These are phyloP conservation scores for Nitzschia inconspicua DNA, from an alignment of 108 stramenopile species.

Conservation along the genomic window DNA sequence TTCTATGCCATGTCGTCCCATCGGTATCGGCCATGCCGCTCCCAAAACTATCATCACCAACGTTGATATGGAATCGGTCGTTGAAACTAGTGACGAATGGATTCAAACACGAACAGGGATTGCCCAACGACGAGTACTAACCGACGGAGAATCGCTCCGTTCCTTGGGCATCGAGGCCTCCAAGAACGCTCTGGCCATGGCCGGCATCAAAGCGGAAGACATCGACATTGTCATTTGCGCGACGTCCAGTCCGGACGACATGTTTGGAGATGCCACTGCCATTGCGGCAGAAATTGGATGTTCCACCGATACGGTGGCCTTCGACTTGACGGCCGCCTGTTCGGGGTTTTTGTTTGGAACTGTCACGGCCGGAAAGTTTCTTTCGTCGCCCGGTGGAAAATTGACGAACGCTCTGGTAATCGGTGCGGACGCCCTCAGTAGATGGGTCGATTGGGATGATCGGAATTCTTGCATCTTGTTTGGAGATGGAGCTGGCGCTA, in stretches of 20 bases:
- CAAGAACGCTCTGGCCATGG: constrained; percentile 71
- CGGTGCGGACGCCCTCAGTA: constrained; percentile 90
- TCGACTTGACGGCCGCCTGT: constrained; percentile 96
- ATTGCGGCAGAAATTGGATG: constrained; percentile 83
- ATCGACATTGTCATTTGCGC: constrained; percentile 91
- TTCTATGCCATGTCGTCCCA: constrained; percentile 57
- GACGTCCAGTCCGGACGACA: constrained; percentile 90
- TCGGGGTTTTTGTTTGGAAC: constrained; percentile 92
- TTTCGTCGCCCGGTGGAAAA: constrained; percentile 42
- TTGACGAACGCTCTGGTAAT: constrained; percentile 83
- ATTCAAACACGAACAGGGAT: constrained; percentile 94
- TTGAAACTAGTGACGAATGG: constrained; percentile 97
- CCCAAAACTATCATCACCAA: constrained; percentile 83
- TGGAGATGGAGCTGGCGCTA: constrained; percentile 97
- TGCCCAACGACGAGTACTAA: constrained; percentile 66
- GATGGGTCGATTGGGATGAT: constrained; percentile 97
- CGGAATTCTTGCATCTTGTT: constrained; percentile 94
- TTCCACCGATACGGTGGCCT: constrained; percentile 73
- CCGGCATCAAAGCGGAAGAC: constrained; percentile 58
- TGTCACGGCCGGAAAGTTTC: constrained; percentile 90
- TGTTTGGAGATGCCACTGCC: constrained; percentile 93
- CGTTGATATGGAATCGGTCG: constrained; percentile 80
- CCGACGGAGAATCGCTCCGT: constrained; percentile 45
- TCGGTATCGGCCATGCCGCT: constrained; percentile 81
- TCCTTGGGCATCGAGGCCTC: constrained; percentile 51